Conservation (phyloP, 2,329 filamentous ascomycete species). For the Phialophora tarda region DNA sequence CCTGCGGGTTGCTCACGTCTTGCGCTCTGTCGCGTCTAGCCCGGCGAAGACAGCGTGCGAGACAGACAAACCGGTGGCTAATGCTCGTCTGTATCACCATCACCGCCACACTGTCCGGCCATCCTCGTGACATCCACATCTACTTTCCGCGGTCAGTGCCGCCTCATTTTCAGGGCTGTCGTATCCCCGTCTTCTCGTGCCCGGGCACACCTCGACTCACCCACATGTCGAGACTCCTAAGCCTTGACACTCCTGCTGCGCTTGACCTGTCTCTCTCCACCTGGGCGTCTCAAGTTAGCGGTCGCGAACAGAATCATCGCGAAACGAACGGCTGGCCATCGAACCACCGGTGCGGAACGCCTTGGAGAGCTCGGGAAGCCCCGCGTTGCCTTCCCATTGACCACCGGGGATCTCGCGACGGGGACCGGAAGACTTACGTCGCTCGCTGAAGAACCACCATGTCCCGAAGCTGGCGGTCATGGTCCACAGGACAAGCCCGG, state of each 20-base stretch:
- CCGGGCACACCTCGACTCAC: not conserved
- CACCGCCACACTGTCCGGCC: too few species aligned
- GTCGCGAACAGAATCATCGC: not conserved
- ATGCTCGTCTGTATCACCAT: not conserved
- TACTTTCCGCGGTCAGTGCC: too few species aligned
- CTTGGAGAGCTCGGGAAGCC: not conserved
- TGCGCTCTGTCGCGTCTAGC: too few species aligned
- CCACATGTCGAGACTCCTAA: not conserved
- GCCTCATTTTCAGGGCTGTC: too few species aligned
- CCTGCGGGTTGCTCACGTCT: too few species aligned
- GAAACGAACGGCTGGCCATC: not conserved
- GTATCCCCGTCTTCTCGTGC: too few species aligned
- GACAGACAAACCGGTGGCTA: not conserved
- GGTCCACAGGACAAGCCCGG: slow-evolving; percentile 77
- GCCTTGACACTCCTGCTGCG: not conserved
- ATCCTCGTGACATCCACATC: too few species aligned
- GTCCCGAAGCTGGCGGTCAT: slow-evolving; percentile 57
- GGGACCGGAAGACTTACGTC: not conserved
- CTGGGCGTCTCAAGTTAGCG: not conserved
- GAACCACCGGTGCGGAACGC: not conserved
- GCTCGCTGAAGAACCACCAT: slow-evolving; percentile 22
- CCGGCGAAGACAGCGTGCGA: too few species aligned
- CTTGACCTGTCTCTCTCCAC: not conserved
- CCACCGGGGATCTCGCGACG: not conserved
- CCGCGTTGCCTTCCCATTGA: not conserved